These are phyloP conservation scores for Nannochloropsis granulata DNA, from an alignment of 108 stramenopile species.

Conservation along the genomic window DNA sequence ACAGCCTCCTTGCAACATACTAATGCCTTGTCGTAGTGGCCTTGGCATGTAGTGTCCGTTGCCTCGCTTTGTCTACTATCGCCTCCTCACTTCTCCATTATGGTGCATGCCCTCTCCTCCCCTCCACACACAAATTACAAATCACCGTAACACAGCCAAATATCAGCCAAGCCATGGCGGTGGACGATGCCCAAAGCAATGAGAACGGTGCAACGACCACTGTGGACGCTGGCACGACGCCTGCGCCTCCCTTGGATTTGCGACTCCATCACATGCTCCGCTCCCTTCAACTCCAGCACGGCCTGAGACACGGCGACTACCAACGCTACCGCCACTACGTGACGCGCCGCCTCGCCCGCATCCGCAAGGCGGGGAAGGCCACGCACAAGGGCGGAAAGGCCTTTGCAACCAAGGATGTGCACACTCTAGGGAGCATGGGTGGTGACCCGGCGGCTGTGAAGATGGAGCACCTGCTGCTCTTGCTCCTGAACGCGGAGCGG, in stretches of 20 bases:
- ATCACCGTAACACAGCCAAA: no score
- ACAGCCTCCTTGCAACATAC: no score
- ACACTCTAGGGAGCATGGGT: not conserved
- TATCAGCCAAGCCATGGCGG: not conserved
- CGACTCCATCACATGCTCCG: not conserved
- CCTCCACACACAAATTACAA: no score
- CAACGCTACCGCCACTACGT: not conserved
- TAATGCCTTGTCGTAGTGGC: no score
- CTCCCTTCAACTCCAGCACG: not conserved
- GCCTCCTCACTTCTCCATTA: no score
- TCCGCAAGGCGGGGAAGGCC: not conserved
- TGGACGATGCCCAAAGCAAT: not conserved
- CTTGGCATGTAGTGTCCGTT: no score
- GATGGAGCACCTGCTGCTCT: not conserved
- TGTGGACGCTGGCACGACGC: not conserved
- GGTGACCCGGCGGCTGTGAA: not conserved
- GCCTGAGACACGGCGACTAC: not conserved
- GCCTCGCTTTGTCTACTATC: no score
- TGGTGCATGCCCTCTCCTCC: no score
- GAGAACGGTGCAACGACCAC: no score
- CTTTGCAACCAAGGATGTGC: not conserved
- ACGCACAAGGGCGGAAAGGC: not conserved
- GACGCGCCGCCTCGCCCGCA: not conserved
- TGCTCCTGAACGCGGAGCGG: not conserved
- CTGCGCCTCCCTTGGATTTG: not conserved